These are phyloP conservation scores for Maudiozyma turicensis DNA, from an alignment of 805 yeast genomes.

Conservation along the genomic window DNA sequence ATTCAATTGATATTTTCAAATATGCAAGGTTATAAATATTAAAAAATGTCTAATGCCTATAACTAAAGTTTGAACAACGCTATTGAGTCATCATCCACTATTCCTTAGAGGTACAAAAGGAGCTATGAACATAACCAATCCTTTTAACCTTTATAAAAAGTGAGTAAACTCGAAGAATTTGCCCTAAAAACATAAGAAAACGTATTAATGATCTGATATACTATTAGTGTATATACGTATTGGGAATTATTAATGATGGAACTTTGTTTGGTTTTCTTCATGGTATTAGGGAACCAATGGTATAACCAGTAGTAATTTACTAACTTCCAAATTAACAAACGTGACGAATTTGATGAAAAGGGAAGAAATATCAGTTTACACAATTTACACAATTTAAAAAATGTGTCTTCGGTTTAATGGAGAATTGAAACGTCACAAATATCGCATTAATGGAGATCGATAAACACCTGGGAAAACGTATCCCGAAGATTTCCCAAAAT, in stretches of 20 bases:
- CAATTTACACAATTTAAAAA: background rate
- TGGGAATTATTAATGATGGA: too few species aligned
- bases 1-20: too few species aligned
- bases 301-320: too few species aligned
- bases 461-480: background rate
- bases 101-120: background rate
- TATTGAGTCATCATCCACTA: background rate
- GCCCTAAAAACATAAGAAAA: too few species aligned
- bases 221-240: too few species aligned
- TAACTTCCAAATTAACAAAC: too few species aligned
- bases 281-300: background rate
- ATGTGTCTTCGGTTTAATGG: background rate
- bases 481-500: too few species aligned
- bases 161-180: background rate
- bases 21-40: too few species aligned
- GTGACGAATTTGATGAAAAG: too few species aligned
- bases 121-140: background rate
- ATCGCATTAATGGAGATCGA: background rate
- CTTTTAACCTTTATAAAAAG: background rate
- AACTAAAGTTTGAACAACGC: background rate
- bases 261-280: background rate
- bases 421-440: background rate
- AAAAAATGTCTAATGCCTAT: too few species aligned
- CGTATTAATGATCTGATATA: too few species aligned
- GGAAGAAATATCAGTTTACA: background rate